These are phyloP conservation scores for Aspergillus sp. DNA, from an alignment of 2,329 filamentous ascomycete genomes.

Conservation along the genomic window DNA sequence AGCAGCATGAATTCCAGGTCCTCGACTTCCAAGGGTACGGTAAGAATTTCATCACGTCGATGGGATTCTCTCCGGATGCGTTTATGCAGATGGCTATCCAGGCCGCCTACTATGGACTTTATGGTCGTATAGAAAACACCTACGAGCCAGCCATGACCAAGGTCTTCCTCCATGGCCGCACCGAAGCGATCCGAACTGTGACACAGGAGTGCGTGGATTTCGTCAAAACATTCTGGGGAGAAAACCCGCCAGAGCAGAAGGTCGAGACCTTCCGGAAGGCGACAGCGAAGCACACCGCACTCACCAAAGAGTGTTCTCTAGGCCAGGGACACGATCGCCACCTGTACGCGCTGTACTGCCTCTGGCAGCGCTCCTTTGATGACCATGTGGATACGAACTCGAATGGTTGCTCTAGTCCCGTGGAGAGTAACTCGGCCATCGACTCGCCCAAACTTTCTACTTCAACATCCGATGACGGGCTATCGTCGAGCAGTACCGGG, in stretches of 20 bases:
- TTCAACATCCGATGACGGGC: conserved; percentile 33
- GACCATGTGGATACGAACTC: conserved; percentile 48
- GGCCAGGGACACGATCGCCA: conserved; percentile 87
- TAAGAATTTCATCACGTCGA: conserved; percentile 94
- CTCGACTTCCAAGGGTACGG: conserved; percentile 83
- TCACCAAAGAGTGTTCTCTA: conserved; percentile 77
- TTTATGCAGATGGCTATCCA: conserved; percentile 99
- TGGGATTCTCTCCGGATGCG: conserved; percentile 93
- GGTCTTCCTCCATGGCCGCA: conserved; percentile 81
- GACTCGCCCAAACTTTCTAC: conserved; percentile 26
- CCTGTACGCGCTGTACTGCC: conserved; percentile 83
- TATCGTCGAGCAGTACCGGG: conserved; percentile 48
- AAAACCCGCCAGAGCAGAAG: conserved; percentile 73
- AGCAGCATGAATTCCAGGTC: conserved; percentile 92
- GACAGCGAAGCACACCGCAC: conserved; percentile 69
- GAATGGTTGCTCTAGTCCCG: conserved; percentile 56
- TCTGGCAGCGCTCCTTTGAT: conserved; percentile 86
- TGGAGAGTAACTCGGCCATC: conserved; percentile 19
- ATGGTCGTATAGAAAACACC: conserved; percentile 85
- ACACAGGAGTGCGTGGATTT: conserved; percentile 78
- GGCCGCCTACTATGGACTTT: conserved; percentile 93
- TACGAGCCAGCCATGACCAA: conserved; percentile 99
- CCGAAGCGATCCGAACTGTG: conserved; percentile 83
- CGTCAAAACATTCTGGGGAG: conserved; percentile 88
- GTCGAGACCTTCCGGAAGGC: conserved; percentile 76